phyloP scores from a whole-genome alignment of 371 early-diverging fungal species.

The Mortierella sp. region DNA sequence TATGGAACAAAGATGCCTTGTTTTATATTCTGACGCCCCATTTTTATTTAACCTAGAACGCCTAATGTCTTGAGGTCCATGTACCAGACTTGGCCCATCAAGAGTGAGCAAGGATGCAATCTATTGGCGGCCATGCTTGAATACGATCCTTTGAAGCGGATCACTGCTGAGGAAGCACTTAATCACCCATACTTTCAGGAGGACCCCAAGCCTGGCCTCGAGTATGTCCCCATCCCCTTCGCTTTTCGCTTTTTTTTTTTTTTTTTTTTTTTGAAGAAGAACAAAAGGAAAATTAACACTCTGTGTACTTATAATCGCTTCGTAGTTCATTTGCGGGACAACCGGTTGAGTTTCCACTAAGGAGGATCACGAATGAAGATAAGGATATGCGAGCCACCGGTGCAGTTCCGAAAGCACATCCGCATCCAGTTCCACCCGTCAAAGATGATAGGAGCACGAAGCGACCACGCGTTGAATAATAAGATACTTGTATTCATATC shows the following conservation, averaged over 20 bases:
- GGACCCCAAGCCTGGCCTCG: constrained; percentile 84
- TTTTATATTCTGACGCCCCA: background rate
- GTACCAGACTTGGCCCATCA: constrained; percentile 59
- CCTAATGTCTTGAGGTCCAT: constrained; percentile 60
- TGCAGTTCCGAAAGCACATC: constrained; percentile 40
- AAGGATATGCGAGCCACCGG: constrained; percentile 69
- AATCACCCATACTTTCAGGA: constrained; percentile 92
- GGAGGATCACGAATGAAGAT: constrained; percentile 75
- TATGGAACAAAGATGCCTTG: background rate
- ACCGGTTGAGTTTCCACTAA: constrained; percentile 69
- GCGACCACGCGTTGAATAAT: constrained; percentile 39
- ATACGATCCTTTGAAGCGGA: constrained; percentile 92
- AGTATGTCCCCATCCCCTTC: constrained; percentile 56
- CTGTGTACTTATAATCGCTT: background rate
- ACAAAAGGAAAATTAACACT: background rate
- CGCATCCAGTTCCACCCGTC: constrained; percentile 36
- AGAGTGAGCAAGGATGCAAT: constrained; percentile 76
- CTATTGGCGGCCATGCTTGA: constrained; percentile 87
- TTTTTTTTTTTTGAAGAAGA: background rate
- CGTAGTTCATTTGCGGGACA: constrained; percentile 70
- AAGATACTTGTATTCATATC: no score
- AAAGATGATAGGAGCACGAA: constrained; percentile 53
- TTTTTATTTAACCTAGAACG: constrained; percentile 45
- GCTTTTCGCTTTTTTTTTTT: background rate
- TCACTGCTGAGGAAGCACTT: constrained; percentile 90